Evolutionary conservation across 345 rosid genomes (phyloP), one percentile per base, ranked within the genome.

Genomic region (Reutealis trisperma): DNA sequence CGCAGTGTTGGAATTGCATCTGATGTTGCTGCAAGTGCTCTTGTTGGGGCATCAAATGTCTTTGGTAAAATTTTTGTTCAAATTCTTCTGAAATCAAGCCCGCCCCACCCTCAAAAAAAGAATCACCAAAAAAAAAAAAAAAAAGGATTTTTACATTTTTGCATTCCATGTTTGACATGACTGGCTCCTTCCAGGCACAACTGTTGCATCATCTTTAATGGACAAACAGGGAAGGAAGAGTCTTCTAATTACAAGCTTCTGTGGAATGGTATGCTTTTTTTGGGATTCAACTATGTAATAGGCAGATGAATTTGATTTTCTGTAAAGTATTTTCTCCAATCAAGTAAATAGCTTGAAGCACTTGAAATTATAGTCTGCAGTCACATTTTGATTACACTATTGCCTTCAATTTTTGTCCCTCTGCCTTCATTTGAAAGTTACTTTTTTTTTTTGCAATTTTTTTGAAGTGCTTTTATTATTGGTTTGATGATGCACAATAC

Each of bases 21-120:
- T 75, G 98, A 96, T 86, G 97, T 96, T 67, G 97, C 99, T 78
- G 98, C 99, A 54, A 96, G 99, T 87, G 99, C 98, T 80, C 92
- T 96, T 57, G 99, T 96, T 80, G 99, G 98, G 79, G 97, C 97
- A 70, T 85, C 99, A 79, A 96, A 96, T 73, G 99, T 96, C 83
- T 85, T 96, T 75, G 99, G 98, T 96, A 76, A 74, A 83, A 71
- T 3, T 32, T n/a, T 57, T 44, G 64, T 11, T 62, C 2, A 52
- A 24, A 57, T 69, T 41, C 49, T 42, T 10, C 27, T 77, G 73
- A 60, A 37, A 73, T 22, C 16, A 27, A 27, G 1, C 30, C 1
- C 16, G 25, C 11, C 8, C n/a, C n/a, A n/a, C n/a, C n/a, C n/a
- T n/a, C n/a, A n/a, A n/a, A n/a, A n/a, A n/a, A n/a, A n/a, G n/a